phyloP scores from a whole-genome alignment of 164 flowering plant genomes.

The Stephania cephalantha region DNA sequence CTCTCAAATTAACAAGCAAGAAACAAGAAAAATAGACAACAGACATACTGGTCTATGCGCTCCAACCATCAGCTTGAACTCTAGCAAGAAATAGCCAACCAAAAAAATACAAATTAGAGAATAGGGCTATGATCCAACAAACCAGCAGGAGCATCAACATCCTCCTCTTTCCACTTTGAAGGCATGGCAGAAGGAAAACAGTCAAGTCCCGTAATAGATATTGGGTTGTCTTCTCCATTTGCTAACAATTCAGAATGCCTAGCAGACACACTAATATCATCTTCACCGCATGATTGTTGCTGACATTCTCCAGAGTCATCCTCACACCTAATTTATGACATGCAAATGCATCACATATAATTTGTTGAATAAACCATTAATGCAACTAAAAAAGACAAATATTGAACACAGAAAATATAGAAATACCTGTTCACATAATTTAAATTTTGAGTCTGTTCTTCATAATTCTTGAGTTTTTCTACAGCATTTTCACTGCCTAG shows the following conservation, averaged over 20 bases:
- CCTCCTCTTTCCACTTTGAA: conserved; percentile 47
- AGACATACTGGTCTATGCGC: background rate
- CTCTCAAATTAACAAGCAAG: background rate
- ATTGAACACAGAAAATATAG: background rate
- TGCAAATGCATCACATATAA: conserved; percentile 1
- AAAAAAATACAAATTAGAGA: conserved; percentile 1
- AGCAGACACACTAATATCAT: conserved; percentile 21
- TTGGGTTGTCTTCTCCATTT: conserved; percentile 28
- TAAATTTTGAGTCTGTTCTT: conserved; percentile 14
- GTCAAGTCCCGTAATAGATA: conserved; percentile 16
- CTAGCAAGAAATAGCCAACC: background rate
- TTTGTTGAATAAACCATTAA: background rate
- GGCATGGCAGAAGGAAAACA: conserved; percentile 32
- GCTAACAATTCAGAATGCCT: conserved; percentile 26
- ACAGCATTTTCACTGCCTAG: conserved; percentile 33
- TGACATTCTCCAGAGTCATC: conserved; percentile 31
- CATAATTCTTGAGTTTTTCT: conserved; percentile 27
- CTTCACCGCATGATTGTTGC: conserved; percentile 22
- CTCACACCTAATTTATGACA: conserved; percentile 37
- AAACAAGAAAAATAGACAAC: background rate
- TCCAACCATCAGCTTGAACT: background rate
- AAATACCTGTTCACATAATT: conserved; percentile 44
- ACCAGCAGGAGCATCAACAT: conserved; percentile 77
- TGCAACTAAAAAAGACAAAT: background rate
- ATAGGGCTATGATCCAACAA: conserved; percentile 18